Evolutionary conservation across 2,329 filamentous ascomycete species (phyloP).

Genomic region (Fusarium neocosmosporiellum): DNA sequence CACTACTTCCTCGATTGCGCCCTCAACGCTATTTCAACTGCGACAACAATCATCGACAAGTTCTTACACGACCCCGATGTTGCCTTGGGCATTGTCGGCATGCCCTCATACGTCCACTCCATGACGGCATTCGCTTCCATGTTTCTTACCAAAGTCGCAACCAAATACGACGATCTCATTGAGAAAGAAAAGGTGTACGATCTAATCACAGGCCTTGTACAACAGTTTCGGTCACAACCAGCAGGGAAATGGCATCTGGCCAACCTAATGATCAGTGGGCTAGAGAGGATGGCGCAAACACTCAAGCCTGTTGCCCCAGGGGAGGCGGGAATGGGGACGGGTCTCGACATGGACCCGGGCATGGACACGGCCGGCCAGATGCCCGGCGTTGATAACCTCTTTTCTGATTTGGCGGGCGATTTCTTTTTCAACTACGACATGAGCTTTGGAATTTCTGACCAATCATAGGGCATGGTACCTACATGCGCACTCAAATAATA

Average conservation of each 20-base stretch:
- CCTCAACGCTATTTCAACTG: constrained; percentile 46
- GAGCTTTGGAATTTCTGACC: constrained; percentile 18
- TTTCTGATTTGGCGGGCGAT: constrained; percentile 26
- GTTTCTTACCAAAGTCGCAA: constrained; percentile 59
- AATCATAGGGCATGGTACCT: neutral
- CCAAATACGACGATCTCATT: constrained; percentile 54
- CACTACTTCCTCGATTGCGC: constrained; percentile 46
- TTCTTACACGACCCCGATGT: constrained; percentile 55
- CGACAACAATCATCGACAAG: constrained; percentile 55
- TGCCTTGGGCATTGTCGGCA: constrained; percentile 50
- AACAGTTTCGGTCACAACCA: constrained; percentile 52
- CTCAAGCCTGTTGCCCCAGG: constrained; percentile 5
- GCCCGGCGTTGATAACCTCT: constrained; percentile 18
- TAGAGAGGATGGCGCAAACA: constrained; percentile 46
- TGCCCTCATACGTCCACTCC: constrained; percentile 63
- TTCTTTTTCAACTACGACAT: constrained; percentile 32
- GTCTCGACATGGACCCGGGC: neutral
- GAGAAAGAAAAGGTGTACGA: constrained; percentile 51
- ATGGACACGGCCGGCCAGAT: neutral
- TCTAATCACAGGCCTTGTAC: constrained; percentile 51
- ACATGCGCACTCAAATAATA: no score
- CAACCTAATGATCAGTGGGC: constrained; percentile 57
- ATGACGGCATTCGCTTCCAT: constrained; percentile 64
- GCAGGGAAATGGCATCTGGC: constrained; percentile 58
- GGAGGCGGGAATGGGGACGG: neutral